Conservation (phyloP, 192 early-diverging fungal genomes). For the Gorgonomyces haynaldii region DNA sequence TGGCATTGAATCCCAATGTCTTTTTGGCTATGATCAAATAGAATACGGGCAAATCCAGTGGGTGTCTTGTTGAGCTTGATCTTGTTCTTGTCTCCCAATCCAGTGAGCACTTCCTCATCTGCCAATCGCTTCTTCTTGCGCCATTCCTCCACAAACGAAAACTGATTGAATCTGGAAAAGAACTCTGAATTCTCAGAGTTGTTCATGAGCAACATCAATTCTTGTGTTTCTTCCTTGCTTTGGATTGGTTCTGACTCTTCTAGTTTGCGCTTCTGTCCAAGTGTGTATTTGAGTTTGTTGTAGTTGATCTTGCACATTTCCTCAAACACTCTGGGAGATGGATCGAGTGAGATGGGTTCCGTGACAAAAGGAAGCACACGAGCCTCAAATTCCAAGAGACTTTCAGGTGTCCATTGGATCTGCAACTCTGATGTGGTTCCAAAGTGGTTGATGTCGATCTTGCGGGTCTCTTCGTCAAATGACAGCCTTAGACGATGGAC, state of each 20-base stretch:
- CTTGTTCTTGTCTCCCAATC: slow-evolving; percentile 15
- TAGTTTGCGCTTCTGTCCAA: slow-evolving; percentile 14
- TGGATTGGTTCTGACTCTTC: slow-evolving; percentile 17
- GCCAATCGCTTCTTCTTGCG: slow-evolving; percentile 13
- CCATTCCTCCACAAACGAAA: slow-evolving; percentile 25
- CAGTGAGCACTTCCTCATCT: slow-evolving; percentile 12
- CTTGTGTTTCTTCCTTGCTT: slow-evolving; percentile 16
- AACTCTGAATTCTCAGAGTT: slow-evolving; percentile 5
- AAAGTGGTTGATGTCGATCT: too few species aligned
- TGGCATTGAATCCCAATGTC: slow-evolving; percentile 5
- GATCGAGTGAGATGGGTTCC: too few species aligned
- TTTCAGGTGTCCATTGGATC: too few species aligned
- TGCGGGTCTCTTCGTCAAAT: too few species aligned
- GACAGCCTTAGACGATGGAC: too few species aligned
- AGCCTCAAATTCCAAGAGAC: too few species aligned
- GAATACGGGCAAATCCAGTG: slow-evolving; percentile 3
- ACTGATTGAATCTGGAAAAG: slow-evolving; percentile 11
- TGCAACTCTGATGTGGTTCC: too few species aligned
- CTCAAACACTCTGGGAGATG: slow-evolving; percentile 1
- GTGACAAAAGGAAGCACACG: too few species aligned
- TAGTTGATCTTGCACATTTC: background rate
- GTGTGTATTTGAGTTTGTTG: slow-evolving; percentile 15
- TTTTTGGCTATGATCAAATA: slow-evolving; percentile 5
- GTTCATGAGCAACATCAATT: slow-evolving; percentile 26
- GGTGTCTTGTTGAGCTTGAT: slow-evolving; percentile 6